Percentiles rank a stretch among this genome's conserved stretches.
Conservation (phyloP, 805 yeast species). For the Candida fluviatilis region DNA sequence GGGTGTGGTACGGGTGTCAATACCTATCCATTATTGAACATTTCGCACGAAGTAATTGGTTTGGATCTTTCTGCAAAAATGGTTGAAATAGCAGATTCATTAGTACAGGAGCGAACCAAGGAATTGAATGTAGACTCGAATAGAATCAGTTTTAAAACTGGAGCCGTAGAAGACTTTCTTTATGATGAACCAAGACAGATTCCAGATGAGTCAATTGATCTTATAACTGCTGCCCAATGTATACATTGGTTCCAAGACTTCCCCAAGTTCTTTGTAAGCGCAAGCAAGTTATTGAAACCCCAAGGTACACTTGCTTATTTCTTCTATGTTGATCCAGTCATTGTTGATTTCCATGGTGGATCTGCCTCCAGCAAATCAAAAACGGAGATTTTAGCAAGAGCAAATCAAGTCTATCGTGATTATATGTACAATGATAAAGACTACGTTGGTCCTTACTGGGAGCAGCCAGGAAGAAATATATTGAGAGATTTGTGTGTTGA, state of each 20-base stretch:
- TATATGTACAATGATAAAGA: slow-evolving; percentile 40
- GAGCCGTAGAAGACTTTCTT: slow-evolving; percentile 30
- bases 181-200: slow-evolving; percentile 10
- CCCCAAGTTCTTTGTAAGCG: slow-evolving; percentile 26
- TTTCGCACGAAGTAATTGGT: slow-evolving; percentile 38
- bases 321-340: slow-evolving; percentile 39
- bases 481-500: slow-evolving; percentile 43
- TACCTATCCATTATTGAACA: slow-evolving; percentile 38
- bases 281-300: slow-evolving; percentile 30
- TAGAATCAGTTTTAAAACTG: slow-evolving; percentile 26
- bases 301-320: slow-evolving; percentile 43
- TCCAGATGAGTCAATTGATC: slow-evolving; percentile 20
- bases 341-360: slow-evolving; percentile 22
- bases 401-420: slow-evolving; percentile 28
- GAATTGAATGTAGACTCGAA: slow-evolving; percentile 23
- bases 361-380: slow-evolving; percentile 1
- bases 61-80: slow-evolving; percentile 45
- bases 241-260: slow-evolving; percentile 40
- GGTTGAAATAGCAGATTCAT: slow-evolving; percentile 40
- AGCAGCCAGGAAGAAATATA: slow-evolving; percentile 70
- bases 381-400: slow-evolving; percentile 15
- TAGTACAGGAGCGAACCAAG: slow-evolving; percentile 18
- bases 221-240: slow-evolving; percentile 41
- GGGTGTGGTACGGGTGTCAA: slow-evolving; percentile 59
- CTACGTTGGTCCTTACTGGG: slow-evolving; percentile 72